Conservation (phyloP, 495 filamentous ascomycete genomes). For the Staphylotrichum tortipilum region DNA sequence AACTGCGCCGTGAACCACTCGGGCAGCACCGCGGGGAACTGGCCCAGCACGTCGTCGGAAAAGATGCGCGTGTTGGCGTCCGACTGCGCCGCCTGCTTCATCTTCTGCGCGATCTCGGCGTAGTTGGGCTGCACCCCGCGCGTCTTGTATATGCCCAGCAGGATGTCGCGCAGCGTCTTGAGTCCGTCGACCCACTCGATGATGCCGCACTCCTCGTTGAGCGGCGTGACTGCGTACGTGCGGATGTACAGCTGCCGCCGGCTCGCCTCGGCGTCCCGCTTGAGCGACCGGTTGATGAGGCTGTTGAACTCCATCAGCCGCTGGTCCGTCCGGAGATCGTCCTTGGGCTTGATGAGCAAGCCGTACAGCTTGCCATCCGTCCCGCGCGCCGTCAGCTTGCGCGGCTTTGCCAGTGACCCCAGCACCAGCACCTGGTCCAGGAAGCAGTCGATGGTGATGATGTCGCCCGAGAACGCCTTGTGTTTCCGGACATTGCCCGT, state of each 20-base stretch:
- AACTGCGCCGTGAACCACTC: slow-evolving; percentile 96
- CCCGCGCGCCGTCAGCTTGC: slow-evolving; percentile 79
- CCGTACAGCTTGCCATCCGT: slow-evolving; percentile 83
- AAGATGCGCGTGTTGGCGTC: slow-evolving; percentile 54
- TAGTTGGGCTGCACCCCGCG: slow-evolving; percentile 52
- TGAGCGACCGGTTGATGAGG: slow-evolving; percentile 91
- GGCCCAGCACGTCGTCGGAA: slow-evolving; percentile 53
- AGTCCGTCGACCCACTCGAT: slow-evolving; percentile 99
- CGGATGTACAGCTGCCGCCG: slow-evolving; percentile 78
- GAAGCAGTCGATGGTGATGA: slow-evolving; percentile 52
- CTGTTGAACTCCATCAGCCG: slow-evolving; percentile 98
- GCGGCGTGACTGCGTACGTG: slow-evolving; percentile 89
- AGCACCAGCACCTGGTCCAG: slow-evolving; percentile 81
- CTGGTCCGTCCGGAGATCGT: slow-evolving; percentile 93
- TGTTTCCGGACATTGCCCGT: slow-evolving; percentile 65
- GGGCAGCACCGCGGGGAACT: slow-evolving; percentile 74
- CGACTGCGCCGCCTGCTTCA: slow-evolving; percentile 36
- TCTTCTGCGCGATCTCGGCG: slow-evolving; percentile 33
- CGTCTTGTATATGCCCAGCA: slow-evolving; percentile 66
- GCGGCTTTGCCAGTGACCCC: slow-evolving; percentile 82
- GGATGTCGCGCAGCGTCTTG: slow-evolving; percentile 85
- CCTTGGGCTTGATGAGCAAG: slow-evolving; percentile 93
- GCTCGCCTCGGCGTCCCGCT: slow-evolving; percentile 82
- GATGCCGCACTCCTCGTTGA: slow-evolving; percentile 95
- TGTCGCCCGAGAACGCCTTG: slow-evolving; percentile 65